These are phyloP conservation scores for Pelargonium australe DNA, from an alignment of 441 rosid genomes.

Conservation along the genomic window DNA sequence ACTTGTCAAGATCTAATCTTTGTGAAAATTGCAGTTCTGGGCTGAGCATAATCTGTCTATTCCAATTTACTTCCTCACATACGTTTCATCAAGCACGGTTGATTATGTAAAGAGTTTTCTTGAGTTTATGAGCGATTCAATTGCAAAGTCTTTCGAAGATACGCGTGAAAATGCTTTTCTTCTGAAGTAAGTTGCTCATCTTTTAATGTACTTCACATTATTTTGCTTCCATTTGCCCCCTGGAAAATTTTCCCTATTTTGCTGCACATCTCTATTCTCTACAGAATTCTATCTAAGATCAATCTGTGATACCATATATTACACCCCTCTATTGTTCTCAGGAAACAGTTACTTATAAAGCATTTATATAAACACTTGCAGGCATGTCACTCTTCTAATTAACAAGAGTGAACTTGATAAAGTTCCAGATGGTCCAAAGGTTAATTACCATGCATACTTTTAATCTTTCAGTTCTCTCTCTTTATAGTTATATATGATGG, in stretches of 20 bases:
- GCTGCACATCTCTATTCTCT: not conserved
- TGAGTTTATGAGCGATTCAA: conserved; percentile 98
- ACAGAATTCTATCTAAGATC: not conserved
- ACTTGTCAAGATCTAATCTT: conserved; percentile 23
- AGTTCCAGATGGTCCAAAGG: conserved; percentile 90
- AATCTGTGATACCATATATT: not conserved
- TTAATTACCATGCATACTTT: conserved; percentile 24
- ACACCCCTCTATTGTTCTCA: not conserved
- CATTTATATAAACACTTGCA: conserved; percentile 32
- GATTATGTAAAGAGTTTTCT: conserved; percentile 96
- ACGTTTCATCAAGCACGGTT: conserved; percentile 86
- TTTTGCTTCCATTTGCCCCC: not conserved
- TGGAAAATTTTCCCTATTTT: not conserved
- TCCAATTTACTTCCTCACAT: conserved; percentile 83
- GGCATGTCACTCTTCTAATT: conserved; percentile 73
- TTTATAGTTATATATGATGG: not conserved
- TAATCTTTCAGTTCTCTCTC: not conserved
- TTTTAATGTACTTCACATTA: not conserved
- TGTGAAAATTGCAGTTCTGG: conserved; percentile 55
- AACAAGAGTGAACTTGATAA: conserved; percentile 85
- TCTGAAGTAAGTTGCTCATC: conserved; percentile 48
- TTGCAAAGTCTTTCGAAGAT: conserved; percentile 92
- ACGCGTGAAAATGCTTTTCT: conserved; percentile 96
- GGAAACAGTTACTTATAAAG: not conserved
- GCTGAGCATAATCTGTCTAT: conserved; percentile 53